Percentiles rank a stretch among this genome's conserved stretches.
phyloP scores from a whole-genome alignment of 2,329 filamentous ascomycete genomes.

The Neofusicoccum umdonicola region DNA sequence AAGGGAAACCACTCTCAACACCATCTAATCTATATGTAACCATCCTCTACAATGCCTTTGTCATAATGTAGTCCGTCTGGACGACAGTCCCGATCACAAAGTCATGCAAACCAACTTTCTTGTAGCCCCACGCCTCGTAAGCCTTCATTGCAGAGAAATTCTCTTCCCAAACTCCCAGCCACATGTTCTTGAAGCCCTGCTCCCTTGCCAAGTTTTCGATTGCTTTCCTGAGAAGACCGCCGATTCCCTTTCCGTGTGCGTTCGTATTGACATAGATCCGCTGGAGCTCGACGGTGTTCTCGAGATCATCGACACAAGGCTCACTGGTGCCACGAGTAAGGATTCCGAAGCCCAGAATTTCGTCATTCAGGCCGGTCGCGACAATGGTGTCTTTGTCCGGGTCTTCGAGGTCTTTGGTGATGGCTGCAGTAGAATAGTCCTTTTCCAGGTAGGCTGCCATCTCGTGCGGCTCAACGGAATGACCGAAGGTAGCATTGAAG shows the following conservation, averaged over 20 bases:
- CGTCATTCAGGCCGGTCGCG: conserved; percentile 21
- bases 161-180: conserved; percentile 52
- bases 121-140: conserved; percentile 45
- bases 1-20: no score
- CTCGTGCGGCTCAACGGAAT: conserved; percentile 40
- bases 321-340: conserved; percentile 40
- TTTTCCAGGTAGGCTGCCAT: conserved; percentile 39
- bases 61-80: conserved; percentile 46
- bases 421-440: conserved; percentile 33
- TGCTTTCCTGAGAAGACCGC: conserved; percentile 26
- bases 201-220: conserved; percentile 31
- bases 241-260: conserved; percentile 42
- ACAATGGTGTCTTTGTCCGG: conserved; percentile 27
- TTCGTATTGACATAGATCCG: conserved; percentile 42
- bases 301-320: conserved; percentile 35
- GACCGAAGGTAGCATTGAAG: conserved; percentile 43
- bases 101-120: conserved; percentile 40
- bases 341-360: conserved; percentile 42
- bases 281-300: conserved; percentile 41
- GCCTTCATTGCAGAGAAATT: conserved; percentile 40
- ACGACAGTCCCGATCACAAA: conserved; percentile 43
- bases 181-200: conserved; percentile 41
- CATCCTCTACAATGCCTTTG: conserved; percentile 26
- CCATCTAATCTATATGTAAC: no score
- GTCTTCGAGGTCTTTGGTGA: conserved; percentile 25